phyloP scores from a whole-genome alignment of 2,329 filamentous ascomycete species.

The Clarireedia homoeocarpa region DNA sequence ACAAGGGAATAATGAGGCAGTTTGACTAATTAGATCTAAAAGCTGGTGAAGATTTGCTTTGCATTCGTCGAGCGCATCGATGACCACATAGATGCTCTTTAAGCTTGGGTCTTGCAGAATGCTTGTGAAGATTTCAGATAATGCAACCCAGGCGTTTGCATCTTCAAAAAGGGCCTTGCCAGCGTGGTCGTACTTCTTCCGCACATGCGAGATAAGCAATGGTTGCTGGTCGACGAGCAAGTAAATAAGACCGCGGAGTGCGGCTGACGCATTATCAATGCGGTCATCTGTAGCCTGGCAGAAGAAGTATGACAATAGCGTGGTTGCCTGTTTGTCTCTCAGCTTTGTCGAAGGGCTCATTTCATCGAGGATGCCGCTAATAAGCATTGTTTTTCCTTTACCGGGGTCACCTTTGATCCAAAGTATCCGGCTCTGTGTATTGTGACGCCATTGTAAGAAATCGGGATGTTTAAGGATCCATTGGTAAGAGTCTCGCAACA shows the following conservation, averaged over 20 bases:
- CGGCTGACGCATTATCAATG: background rate
- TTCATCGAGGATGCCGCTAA: constrained; percentile 1
- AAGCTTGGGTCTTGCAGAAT: background rate
- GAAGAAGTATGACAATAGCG: background rate
- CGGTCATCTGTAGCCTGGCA: background rate
- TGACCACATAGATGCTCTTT: background rate
- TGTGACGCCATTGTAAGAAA: background rate
- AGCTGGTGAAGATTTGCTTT: background rate
- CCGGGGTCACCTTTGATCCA: background rate
- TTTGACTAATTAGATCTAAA: background rate
- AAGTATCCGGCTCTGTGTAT: background rate
- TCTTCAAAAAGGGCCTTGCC: background rate
- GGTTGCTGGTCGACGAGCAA: background rate
- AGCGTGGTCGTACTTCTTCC: background rate
- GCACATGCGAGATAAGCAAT: background rate
- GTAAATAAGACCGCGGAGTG: background rate
- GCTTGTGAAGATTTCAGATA: background rate
- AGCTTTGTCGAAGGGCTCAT: background rate
- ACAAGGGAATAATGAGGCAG: background rate
- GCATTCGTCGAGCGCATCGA: background rate
- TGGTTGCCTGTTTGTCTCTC: background rate
- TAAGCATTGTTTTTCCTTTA: constrained; percentile 1
- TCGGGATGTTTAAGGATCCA: background rate
- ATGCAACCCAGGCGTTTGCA: background rate
- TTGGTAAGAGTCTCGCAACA: background rate